These are phyloP conservation scores for Alternaria atra DNA, from an alignment of 2,329 filamentous ascomycete genomes.

Conservation along the genomic window DNA sequence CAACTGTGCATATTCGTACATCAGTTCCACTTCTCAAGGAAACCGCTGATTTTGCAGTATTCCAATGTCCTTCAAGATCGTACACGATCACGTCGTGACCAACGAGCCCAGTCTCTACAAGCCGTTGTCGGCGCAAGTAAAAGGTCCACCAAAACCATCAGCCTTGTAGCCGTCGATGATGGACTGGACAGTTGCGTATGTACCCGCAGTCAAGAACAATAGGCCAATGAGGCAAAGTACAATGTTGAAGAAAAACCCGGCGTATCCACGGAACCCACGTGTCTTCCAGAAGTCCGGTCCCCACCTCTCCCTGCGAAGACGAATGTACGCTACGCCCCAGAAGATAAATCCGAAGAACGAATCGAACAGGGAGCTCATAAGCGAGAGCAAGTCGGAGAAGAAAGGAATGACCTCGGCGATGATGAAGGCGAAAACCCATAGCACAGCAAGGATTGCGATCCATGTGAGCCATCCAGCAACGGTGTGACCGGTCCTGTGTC, in stretches of 20 bases:
- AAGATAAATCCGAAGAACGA: constrained; percentile 97
- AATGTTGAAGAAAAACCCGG: constrained; percentile 73
- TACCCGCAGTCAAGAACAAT: constrained; percentile 83
- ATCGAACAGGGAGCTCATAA: constrained; percentile 90
- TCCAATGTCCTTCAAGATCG: not conserved
- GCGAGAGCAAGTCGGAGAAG: constrained; percentile 77
- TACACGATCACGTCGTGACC: not conserved
- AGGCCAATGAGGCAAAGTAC: constrained; percentile 77
- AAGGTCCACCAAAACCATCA: constrained; percentile 73
- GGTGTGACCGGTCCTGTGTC: constrained; percentile 83
- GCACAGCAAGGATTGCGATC: constrained; percentile 75
- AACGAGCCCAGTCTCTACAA: constrained; percentile 52
- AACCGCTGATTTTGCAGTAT: not conserved
- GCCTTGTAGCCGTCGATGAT: constrained; percentile 77
- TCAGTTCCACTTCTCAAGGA: not conserved
- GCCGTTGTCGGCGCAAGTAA: constrained; percentile 76
- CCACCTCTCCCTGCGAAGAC: constrained; percentile 74
- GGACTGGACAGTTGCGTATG: constrained; percentile 75
- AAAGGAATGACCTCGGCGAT: constrained; percentile 94
- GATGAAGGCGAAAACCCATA: constrained; percentile 90
- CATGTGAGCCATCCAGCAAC: constrained; percentile 81
- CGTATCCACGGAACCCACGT: constrained; percentile 61
- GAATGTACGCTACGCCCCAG: constrained; percentile 83
- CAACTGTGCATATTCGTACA: not conserved
- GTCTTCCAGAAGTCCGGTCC: constrained; percentile 62